Evolutionary conservation across 2,329 filamentous ascomycete genomes (phyloP).

Genomic region (Orbilia ellipsospora): DNA sequence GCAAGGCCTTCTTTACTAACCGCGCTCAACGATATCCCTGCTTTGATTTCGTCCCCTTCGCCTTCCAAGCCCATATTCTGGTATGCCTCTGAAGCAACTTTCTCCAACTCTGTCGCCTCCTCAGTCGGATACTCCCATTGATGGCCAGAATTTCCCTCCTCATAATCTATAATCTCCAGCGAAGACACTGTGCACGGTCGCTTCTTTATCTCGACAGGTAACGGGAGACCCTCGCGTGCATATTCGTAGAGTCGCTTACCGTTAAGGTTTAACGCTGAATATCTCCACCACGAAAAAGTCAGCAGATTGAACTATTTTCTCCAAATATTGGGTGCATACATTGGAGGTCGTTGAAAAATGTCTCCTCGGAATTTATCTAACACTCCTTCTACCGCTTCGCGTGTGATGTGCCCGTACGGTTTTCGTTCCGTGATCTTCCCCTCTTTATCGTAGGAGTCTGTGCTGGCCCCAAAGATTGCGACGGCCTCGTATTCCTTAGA

Average conservation of each 20-base stretch:
- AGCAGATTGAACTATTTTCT: background rate
- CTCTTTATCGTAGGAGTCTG: slow-evolving; percentile 88
- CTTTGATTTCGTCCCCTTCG: slow-evolving; percentile 16
- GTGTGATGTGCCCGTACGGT: slow-evolving; percentile 83
- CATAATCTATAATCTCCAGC: slow-evolving; percentile 85
- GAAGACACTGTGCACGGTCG: slow-evolving; percentile 81
- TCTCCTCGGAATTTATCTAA: slow-evolving; percentile 80
- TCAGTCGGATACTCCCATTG: slow-evolving; percentile 75
- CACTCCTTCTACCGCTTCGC: slow-evolving; percentile 79
- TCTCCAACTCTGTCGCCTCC: slow-evolving; percentile 78
- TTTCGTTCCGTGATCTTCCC: slow-evolving; percentile 83
- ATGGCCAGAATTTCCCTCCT: slow-evolving; percentile 81
- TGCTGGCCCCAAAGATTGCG: slow-evolving; percentile 88
- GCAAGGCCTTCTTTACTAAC: slow-evolving; percentile 27
- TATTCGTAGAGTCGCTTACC: slow-evolving; percentile 97
- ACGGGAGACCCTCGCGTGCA: slow-evolving; percentile 85
- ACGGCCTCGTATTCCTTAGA: slow-evolving; percentile 93
- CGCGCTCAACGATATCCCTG: slow-evolving; percentile 4
- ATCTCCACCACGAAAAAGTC: slow-evolving; percentile 62
- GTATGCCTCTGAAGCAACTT: slow-evolving; percentile 59
- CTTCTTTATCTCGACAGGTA: slow-evolving; percentile 85
- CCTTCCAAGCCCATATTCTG: slow-evolving; percentile 31
- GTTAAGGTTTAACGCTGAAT: slow-evolving; percentile 90
- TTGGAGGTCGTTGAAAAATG: slow-evolving; percentile 87
- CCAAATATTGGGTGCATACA: slow-evolving; percentile 62